Percentiles rank a stretch among this genome's conserved stretches.
phyloP scores from a whole-genome alignment of 306 rosid genomes.

The Hylodesmum podocarpum region DNA sequence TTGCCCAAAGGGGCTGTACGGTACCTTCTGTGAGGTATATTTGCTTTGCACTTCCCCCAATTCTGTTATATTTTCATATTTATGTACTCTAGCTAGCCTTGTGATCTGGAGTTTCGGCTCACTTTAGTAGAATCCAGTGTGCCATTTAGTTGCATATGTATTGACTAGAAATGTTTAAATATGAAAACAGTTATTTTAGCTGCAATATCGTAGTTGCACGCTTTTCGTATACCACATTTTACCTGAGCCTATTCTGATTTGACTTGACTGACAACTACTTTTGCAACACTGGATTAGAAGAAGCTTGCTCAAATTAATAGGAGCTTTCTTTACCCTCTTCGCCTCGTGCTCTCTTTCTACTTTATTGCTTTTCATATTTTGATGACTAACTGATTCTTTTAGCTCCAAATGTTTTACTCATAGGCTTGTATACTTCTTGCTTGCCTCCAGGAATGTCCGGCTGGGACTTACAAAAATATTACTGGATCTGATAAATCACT shows the following conservation, averaged over 20 bases:
- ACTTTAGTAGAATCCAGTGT: neutral
- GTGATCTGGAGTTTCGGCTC: neutral
- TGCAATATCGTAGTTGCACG: neutral
- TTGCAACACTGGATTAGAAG: neutral
- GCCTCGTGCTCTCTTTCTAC: neutral
- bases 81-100: conserved; percentile 5
- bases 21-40: conserved; percentile 86
- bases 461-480: conserved; percentile 87
- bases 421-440: conserved; percentile 18
- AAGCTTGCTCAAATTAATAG: conserved; percentile 14
- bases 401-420: conserved; percentile 6
- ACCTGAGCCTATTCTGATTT: neutral
- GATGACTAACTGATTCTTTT: conserved; percentile 26
- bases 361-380: conserved; percentile 26
- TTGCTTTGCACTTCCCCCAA: neutral
- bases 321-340: neutral
- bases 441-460: conserved; percentile 83
- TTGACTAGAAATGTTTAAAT: neutral
- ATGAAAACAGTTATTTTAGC: neutral
- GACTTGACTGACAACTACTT: conserved; percentile 11
- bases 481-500: conserved; percentile 83
- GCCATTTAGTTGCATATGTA: neutral
- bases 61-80: conserved; percentile 2
- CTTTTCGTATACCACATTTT: neutral
- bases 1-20: conserved; percentile 84